These are phyloP conservation scores for Xylaria digitata DNA, from an alignment of 2,329 filamentous ascomycete genomes.

Conservation along the genomic window DNA sequence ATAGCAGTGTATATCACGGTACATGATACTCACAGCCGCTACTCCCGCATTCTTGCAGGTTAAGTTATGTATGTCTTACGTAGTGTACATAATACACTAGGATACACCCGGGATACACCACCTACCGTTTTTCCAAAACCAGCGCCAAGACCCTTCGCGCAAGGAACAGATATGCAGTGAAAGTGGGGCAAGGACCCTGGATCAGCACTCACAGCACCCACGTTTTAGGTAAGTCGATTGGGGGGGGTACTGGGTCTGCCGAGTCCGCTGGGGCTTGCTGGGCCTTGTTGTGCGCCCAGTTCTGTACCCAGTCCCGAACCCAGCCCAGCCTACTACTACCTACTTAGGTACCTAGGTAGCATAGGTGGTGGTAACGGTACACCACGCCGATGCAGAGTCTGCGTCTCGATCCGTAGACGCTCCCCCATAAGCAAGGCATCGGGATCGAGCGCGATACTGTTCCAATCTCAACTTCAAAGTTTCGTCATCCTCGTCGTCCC, in stretches of 20 bases:
- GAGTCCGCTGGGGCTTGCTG: too few species aligned
- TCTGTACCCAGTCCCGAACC: too few species aligned
- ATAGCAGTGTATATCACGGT: too few species aligned
- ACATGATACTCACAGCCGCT: too few species aligned
- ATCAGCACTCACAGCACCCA: conserved; percentile 19
- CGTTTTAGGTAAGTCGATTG: neutral
- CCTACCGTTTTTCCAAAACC: neutral
- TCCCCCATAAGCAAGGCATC: conserved; percentile 24
- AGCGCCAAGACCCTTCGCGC: conserved; percentile 22
- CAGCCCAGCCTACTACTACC: too few species aligned
- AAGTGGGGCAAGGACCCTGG: conserved; percentile 36
- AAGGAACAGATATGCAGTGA: conserved; percentile 22
- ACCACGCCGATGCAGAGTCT: conserved; percentile 36
- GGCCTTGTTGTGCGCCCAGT: too few species aligned
- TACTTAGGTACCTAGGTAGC: neutral
- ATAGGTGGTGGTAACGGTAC: neutral
- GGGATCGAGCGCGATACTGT: conserved; percentile 41
- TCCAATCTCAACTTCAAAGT: conserved; percentile 28
- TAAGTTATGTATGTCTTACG: neutral
- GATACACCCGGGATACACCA: neutral
- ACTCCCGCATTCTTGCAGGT: too few species aligned
- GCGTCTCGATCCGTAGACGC: conserved; percentile 39
- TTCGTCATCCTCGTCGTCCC: conserved; percentile 3
- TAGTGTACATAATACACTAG: neutral
- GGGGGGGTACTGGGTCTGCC: too few species aligned